Conservation (phyloP, 129 eudicot genomes). For the Solidago caesia region DNA sequence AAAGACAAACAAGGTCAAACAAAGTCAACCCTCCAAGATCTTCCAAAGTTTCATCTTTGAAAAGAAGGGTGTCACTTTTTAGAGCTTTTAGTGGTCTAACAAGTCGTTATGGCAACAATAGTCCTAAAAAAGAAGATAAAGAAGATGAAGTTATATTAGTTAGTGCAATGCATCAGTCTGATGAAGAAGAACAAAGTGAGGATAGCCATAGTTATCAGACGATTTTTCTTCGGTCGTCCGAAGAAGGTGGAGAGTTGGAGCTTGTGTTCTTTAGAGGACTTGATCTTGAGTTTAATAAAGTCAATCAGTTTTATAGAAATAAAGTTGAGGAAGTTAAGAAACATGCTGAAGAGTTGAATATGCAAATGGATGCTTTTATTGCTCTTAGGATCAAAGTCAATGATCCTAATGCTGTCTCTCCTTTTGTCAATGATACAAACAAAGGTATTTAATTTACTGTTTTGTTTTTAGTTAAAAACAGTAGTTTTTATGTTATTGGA, state of each 20-base stretch:
- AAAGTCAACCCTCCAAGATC: neutral
- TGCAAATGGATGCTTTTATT: constrained; percentile 63
- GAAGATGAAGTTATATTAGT: constrained; percentile 43
- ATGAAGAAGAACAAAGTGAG: constrained; percentile 29
- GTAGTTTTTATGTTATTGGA: too few species aligned
- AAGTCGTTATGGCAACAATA: constrained; percentile 28
- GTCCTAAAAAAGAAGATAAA: constrained; percentile 32
- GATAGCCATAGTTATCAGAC: constrained; percentile 42
- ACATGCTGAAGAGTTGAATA: constrained; percentile 51
- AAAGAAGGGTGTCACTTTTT: constrained; percentile 37
- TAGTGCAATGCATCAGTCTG: constrained; percentile 31
- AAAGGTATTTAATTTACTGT: constrained; percentile 23
- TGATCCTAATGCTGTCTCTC: constrained; percentile 14
- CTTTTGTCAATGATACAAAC: constrained; percentile 25
- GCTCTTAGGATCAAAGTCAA: constrained; percentile 52
- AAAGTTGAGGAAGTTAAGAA: constrained; percentile 58
- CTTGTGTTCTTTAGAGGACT: constrained; percentile 43
- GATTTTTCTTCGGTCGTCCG: constrained; percentile 47
- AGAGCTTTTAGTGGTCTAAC: constrained; percentile 63
- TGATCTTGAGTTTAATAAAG: constrained; percentile 64
- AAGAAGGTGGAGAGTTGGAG: constrained; percentile 60
- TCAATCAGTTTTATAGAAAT: constrained; percentile 40
- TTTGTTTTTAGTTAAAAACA: too few species aligned
- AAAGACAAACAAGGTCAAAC: neutral
- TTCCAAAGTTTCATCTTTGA: neutral